Evolutionary conservation across 2,329 filamentous ascomycete species (phyloP), one percentile per base, ranked within the genome.

Genomic region (Colletotrichum endophyticum): DNA sequence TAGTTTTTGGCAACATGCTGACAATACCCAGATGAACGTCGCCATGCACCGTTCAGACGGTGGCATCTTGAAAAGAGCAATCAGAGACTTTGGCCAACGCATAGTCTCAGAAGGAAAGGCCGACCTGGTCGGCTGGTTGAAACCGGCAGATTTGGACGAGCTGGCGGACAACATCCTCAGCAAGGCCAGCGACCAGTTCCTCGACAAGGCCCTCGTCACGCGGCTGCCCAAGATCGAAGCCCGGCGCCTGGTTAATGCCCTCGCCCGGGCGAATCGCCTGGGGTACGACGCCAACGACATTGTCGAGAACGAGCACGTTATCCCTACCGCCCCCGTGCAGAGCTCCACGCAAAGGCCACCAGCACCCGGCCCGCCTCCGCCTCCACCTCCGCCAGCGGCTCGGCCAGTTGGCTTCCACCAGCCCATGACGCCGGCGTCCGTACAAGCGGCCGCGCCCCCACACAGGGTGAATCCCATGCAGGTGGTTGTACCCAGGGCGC

Each of bases 181-280:
- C 64, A 89, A 87, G 68, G 87, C 86, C 16, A 89, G 89, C 78
- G 82, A 88, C 36, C 73, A 78, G 2, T 91, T 92, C 70, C 84
- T 92, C 3, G 90, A 92, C 79, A 86, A 84, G 70, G 89, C 87
- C 5, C 80, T 92, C n/a, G 87, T 88, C 22, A 84, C 82, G 70
- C 88, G 91, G 0, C 84, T 92, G 5, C 85, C 86, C 62, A 90
- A 89, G 3, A 92, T 92, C 68, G 86, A 87, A 12, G 90, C 89
- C 1, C 87, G 89, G 30, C 86, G 88, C 16, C 85, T 92, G 5
- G 88, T 92, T 70, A 91, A 92, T 73, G 89, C 90, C 16, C 85
- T 92, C 25, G 90, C 90, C 3, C 85, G 87, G 44, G 90, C 90
- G 2, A 89, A 91, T 78, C 89, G 91, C 4, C 86, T 92, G 0